phyloP scores from a whole-genome alignment of 2,329 filamentous ascomycete species.

The Pestalotiopsis sp. region DNA sequence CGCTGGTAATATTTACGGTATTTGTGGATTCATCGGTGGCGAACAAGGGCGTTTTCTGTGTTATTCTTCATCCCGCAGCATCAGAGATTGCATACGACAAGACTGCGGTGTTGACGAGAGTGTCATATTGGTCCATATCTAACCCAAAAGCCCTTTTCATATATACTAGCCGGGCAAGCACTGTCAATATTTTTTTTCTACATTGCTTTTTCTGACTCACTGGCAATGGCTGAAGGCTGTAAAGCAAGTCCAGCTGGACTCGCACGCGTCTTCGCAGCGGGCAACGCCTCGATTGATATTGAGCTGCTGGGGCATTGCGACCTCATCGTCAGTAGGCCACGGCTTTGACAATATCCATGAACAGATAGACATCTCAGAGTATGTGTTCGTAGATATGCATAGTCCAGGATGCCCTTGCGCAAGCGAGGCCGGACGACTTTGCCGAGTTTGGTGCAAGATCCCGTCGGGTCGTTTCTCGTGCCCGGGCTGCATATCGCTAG shows the following conservation, averaged over 20 bases:
- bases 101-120: not conserved
- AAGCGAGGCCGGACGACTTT: slow-evolving; percentile 1
- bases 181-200: not conserved
- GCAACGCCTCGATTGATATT: no score
- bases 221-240: not conserved
- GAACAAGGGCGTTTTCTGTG: not conserved
- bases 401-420: slow-evolving; percentile 5
- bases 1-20: not conserved
- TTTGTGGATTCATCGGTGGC: not conserved
- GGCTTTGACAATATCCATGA: no score
- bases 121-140: not conserved
- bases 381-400: not conserved
- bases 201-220: not conserved
- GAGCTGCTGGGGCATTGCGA: no score
- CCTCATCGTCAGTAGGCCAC: no score
- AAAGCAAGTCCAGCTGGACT: no score
- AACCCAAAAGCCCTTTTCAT: not conserved
- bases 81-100: not conserved
- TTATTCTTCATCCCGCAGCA: not conserved
- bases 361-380: not conserved
- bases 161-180: not conserved
- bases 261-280: no score
- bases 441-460: slow-evolving; percentile 5
- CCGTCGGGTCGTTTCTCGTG: not conserved
- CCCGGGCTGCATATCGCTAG: slow-evolving; percentile 2